phyloP scores from a whole-genome alignment of 257 asterid species.

The Handroanthus guayacan region DNA sequence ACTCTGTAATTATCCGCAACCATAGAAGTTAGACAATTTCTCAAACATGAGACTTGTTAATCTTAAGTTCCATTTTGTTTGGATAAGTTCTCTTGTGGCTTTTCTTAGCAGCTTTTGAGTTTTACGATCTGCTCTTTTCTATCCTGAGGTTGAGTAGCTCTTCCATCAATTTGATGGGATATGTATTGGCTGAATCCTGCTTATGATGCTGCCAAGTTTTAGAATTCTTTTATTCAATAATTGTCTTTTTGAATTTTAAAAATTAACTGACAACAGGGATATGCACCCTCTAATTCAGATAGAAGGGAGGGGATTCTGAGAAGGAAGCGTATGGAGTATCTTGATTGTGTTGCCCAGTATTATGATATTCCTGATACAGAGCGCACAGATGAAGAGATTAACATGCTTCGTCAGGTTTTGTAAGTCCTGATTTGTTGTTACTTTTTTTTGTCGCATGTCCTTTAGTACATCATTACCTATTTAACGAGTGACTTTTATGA shows the following conservation, averaged over 20 bases:
- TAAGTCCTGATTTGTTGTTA: conserved; percentile 26
- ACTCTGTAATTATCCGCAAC: background rate
- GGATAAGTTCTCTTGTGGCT: background rate
- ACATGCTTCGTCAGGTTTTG: conserved; percentile 94
- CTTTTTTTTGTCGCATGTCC: conserved; percentile 26
- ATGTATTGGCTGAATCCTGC: conserved; percentile 25
- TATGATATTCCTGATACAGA: conserved; percentile 85
- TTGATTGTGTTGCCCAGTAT: conserved; percentile 92
- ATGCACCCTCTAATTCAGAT: conserved; percentile 99
- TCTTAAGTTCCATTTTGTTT: background rate
- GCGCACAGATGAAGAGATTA: conserved; percentile 95
- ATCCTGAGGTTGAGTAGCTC: background rate
- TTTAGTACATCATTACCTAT: conserved; percentile 17
- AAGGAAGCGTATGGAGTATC: conserved; percentile 93
- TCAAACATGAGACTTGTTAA: background rate
- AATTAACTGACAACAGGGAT: conserved; percentile 96
- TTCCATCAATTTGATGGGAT: background rate
- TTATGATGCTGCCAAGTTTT: conserved; percentile 19
- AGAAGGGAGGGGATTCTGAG: conserved; percentile 96
- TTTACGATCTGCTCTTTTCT: background rate
- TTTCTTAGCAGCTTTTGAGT: background rate
- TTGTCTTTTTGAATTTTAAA: conserved; percentile 51
- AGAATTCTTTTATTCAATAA: conserved; percentile 22
- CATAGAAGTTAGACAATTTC: background rate
- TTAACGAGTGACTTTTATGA: conserved; percentile 32